Base-by-base conservation (phyloP, 2,329 filamentous ascomycete genomes). In the Claviceps lovelessii region DNA sequence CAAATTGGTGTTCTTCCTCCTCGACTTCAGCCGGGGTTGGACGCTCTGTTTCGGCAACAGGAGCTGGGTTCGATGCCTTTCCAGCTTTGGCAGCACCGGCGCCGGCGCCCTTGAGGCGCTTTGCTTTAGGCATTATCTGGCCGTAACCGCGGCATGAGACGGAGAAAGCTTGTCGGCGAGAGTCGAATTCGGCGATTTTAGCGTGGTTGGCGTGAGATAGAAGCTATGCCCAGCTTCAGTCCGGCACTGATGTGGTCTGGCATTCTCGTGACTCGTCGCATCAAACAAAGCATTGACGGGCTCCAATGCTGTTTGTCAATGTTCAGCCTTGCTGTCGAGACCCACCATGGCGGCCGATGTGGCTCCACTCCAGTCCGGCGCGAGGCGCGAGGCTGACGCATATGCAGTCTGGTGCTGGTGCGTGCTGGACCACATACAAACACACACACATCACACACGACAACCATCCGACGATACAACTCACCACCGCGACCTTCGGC, bases 1-100 rank as follows among this genome's bases (percentile, higher is more conserved):
- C 83, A 71, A 89, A 88, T 60, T 79, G 73, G 62, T 76, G 83
- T 64, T 88, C 85, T 64, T 83, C 84, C 61, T 86, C 82, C 58
- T 88, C 86, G 61, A 82, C 80, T 59, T 85, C 76, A 6, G 83
- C 82, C 7, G 85, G 81, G 48, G 82, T 79, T 54, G 75, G 67
- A 46, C 67, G 66, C 55, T 61, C 73, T 55, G 72, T 69, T 35
- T 61, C 60, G 46, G 70, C 65, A 58, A 73, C 70, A 48, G 70
- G 62, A 63, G 70, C 68, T 57, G 72, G 67, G 52, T 68, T 58
- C 29, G 62, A 61, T n/a, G 65, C 56, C 54, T 67, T 63, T 59
- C 63, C 60, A 53, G 50, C 52, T 42, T 42, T 51, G 55, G 68
- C 60, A 58, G 69, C 35, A 11, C 33, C 33, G 9, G 72, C 70